Conservation (phyloP, 1,284 basidiomycete species). For the Rhodotorula sp. region DNA sequence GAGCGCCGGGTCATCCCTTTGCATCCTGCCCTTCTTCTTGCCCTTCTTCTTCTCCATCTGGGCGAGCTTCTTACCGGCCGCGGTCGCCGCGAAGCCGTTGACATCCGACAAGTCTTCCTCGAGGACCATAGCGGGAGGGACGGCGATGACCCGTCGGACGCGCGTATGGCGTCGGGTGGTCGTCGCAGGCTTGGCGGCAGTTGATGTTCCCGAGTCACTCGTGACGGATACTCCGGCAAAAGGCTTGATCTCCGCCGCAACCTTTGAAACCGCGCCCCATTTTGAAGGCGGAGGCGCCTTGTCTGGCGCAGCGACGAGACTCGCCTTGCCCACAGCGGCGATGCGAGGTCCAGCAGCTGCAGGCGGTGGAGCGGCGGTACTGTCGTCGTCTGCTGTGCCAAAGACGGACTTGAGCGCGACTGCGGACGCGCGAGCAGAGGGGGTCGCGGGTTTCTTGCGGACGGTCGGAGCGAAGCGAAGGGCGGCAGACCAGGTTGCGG, state of each 20-base stretch:
- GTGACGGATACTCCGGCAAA: conserved; percentile 17
- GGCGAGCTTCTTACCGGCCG: conserved; percentile 50
- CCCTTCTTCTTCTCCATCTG: conserved; percentile 28
- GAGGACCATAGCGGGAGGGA: conserved; percentile 42
- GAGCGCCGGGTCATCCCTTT: conserved; percentile 38
- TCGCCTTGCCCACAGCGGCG: conserved; percentile 11
- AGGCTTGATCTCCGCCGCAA: conserved; percentile 6
- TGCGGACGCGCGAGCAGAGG: conserved; percentile 4
- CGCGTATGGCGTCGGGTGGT: not conserved
- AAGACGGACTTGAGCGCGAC: conserved; percentile 26
- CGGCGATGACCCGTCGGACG: conserved; percentile 22
- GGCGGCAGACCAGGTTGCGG: conserved; percentile 38
- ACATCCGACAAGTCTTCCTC: conserved; percentile 65
- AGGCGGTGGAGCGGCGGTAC: not conserved
- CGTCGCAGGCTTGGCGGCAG: not conserved
- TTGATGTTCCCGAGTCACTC: not conserved
- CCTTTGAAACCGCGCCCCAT: conserved; percentile 10
- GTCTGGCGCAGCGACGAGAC: conserved; percentile 13
- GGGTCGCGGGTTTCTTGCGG: conserved; percentile 32
- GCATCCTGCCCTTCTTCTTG: conserved; percentile 34
- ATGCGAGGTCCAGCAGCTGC: not conserved
- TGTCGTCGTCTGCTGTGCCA: conserved; percentile 24
- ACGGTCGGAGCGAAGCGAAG: conserved; percentile 42
- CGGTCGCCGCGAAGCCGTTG: conserved; percentile 62
- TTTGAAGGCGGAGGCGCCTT: conserved; percentile 18